Evolutionary conservation across 2,329 filamentous ascomycete genomes (phyloP).

Genomic region (Tolypocladium ophioglossoides): DNA sequence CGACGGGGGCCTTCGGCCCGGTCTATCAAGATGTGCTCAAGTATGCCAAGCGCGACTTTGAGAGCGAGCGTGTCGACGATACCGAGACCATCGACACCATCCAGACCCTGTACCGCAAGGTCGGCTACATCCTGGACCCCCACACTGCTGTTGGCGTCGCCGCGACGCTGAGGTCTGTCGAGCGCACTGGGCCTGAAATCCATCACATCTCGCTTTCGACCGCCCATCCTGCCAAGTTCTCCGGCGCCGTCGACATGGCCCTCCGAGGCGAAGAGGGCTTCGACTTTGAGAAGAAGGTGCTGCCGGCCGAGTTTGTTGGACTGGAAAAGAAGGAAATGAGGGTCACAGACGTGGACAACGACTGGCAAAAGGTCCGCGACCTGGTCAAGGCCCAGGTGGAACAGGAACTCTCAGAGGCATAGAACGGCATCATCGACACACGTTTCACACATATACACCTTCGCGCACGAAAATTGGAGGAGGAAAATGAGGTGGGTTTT

Average conservation of each 20-base stretch:
- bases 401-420: conserved; percentile 39
- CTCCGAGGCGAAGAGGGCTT: conserved; percentile 63
- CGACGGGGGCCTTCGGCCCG: conserved; percentile 65
- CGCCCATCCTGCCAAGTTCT: conserved; percentile 93
- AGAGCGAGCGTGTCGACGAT: conserved; percentile 64
- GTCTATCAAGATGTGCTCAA: conserved; percentile 66
- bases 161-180: conserved; percentile 60
- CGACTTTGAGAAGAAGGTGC: conserved; percentile 61
- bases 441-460: background rate
- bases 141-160: conserved; percentile 83
- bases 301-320: conserved; percentile 73
- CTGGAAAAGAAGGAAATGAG: conserved; percentile 66
- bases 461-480: background rate
- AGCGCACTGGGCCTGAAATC: conserved; percentile 37
- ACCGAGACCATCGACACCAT: conserved; percentile 57
- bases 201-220: conserved; percentile 82
- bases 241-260: conserved; percentile 70
- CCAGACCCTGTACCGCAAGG: conserved; percentile 43
- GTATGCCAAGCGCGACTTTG: conserved; percentile 63
- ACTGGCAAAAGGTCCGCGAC: conserved; percentile 65
- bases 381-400: conserved; percentile 67
- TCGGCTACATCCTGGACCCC: conserved; percentile 79
- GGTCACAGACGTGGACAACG: conserved; percentile 57
- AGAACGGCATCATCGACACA: background rate
- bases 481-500: background rate